phyloP scores from a whole-genome alignment of 2,329 filamentous ascomycete genomes.

The Verticillium alfalfae region DNA sequence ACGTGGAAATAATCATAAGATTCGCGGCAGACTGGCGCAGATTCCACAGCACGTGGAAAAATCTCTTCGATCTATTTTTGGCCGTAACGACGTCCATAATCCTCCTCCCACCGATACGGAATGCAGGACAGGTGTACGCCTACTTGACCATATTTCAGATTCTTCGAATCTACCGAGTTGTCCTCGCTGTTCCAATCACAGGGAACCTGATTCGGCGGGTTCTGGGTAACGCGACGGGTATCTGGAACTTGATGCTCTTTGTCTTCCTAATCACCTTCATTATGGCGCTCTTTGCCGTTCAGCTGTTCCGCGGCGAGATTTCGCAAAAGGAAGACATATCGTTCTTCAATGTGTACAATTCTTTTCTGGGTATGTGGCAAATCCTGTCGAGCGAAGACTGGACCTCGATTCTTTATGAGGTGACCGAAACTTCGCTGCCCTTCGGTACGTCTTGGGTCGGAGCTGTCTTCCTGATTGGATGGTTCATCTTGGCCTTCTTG shows the following conservation, averaged over 20 bases:
- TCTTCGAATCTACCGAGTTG: conserved; percentile 83
- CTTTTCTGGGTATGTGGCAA: conserved; percentile 97
- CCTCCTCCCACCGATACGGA: conserved; percentile 73
- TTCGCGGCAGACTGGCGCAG: conserved; percentile 73
- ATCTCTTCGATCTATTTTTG: conserved; percentile 74
- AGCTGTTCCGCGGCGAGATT: conserved; percentile 71
- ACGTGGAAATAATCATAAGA: conserved; percentile 77
- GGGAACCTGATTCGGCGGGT: conserved; percentile 82
- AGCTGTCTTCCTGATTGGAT: conserved; percentile 83
- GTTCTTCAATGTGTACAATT: conserved; percentile 90
- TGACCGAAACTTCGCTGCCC: conserved; percentile 61
- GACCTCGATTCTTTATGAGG: conserved; percentile 80
- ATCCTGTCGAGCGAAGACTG: conserved; percentile 94
- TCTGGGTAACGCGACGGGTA: conserved; percentile 84
- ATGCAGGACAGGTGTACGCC: conserved; percentile 67
- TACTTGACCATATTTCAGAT: conserved; percentile 95
- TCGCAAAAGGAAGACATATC: conserved; percentile 56
- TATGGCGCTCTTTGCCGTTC: conserved; percentile 85
- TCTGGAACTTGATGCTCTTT: conserved; percentile 91
- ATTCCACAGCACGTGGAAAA: conserved; percentile 70
- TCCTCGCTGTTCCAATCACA: conserved; percentile 83
- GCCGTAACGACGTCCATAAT: conserved; percentile 81
- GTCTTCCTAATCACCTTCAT: conserved; percentile 94
- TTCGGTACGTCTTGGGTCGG: conserved; percentile 85
- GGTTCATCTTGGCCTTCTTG: conserved; percentile 94